Evolutionary conservation across 768 basidiomycete genomes (phyloP).

Genomic region (Neoboletus brunneissimus): DNA sequence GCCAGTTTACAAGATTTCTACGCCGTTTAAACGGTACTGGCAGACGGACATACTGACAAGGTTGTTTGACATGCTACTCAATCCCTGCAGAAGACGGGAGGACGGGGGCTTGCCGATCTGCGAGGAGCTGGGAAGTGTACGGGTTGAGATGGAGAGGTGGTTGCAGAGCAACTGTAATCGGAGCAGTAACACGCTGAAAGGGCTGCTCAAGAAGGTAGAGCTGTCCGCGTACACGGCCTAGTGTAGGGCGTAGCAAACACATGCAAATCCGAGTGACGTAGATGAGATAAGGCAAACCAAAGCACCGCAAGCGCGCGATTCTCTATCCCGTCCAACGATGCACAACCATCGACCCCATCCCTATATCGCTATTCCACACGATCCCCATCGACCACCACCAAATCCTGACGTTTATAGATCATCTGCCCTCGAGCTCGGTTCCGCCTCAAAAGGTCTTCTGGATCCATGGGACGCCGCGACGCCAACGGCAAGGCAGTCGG

Average conservation of each 20-base stretch:
- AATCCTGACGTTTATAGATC: slow-evolving; percentile 28
- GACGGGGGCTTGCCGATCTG: slow-evolving; percentile 69
- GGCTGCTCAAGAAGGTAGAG: slow-evolving; percentile 79
- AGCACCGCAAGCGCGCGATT: background rate
- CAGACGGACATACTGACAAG: slow-evolving; percentile 82
- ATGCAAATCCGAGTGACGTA: slow-evolving; percentile 18
- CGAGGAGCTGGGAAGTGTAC: slow-evolving; percentile 59
- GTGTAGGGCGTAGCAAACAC: slow-evolving; percentile 9
- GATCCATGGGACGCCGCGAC: slow-evolving; percentile 37
- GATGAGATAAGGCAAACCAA: slow-evolving; percentile 14
- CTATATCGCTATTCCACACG: slow-evolving; percentile 38
- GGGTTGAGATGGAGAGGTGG: slow-evolving; percentile 87
- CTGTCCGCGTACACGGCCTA: slow-evolving; percentile 41
- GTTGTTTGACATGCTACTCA: slow-evolving; percentile 84
- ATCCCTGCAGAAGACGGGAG: slow-evolving; percentile 60
- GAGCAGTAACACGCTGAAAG: slow-evolving; percentile 76
- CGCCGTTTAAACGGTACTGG: slow-evolving; percentile 93
- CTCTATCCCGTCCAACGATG: slow-evolving; percentile 7
- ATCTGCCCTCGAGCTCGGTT: slow-evolving; percentile 30
- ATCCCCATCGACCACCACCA: slow-evolving; percentile 34
- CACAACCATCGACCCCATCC: slow-evolving; percentile 35
- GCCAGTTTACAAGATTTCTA: slow-evolving; percentile 59
- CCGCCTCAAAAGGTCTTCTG: slow-evolving; percentile 21
- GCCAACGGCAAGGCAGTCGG: slow-evolving; percentile 25
- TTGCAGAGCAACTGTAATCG: slow-evolving; percentile 84